Base-by-base conservation (phyloP, 2,329 filamentous ascomycete genomes). In the Aureobasidium mangrovei region DNA sequence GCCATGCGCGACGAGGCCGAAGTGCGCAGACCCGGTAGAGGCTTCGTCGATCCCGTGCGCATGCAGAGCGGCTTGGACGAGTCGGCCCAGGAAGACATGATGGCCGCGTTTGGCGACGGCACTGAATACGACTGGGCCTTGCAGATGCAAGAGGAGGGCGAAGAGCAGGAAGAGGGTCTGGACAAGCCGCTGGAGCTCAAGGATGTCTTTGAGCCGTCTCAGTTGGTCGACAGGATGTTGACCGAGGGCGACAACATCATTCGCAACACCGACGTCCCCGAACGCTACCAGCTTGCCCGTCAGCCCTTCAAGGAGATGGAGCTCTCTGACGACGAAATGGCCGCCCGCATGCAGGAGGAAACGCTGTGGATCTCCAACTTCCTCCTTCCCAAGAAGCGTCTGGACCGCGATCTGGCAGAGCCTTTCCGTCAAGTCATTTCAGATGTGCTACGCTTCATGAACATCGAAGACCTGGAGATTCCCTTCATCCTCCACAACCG, bases 401-500 rank as follows among this genome's bases (percentile, higher is more conserved):
- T 94, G 27, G 76, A 81, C 3, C 70, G 76, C 40, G 86, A 91
- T 58, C 77, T 96, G 51, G 82, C 87, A 52, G 80, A 81, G 33
- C 88, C 90, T 0, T 97, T 98, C 69, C 84, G 88, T 64, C 87
- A 87, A 63, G 88, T 91, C 4, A 85, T 98, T 53, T 84, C 84
- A 61, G 95, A 95, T 69, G 91, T 97, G 8, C 78, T 98, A 38
- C 88, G 96, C 64, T 96, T 97, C 67, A 89, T 98, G 70, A 88
- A 95, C 48, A 83, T 91, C 3, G 91, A 97, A 60, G 88, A 95
- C 61, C 89, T 91, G 62, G 93, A 98, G 69, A 90, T 96, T 1
- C 91, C 93, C 0, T 98, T 95, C 69, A 93, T 98, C 62, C 96
- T 96, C 70, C 91, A 96, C 69, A 93, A 98, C 66, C 88, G 93